Conservation (phyloP, 305 asterid species). For the Striga hermonthica region DNA sequence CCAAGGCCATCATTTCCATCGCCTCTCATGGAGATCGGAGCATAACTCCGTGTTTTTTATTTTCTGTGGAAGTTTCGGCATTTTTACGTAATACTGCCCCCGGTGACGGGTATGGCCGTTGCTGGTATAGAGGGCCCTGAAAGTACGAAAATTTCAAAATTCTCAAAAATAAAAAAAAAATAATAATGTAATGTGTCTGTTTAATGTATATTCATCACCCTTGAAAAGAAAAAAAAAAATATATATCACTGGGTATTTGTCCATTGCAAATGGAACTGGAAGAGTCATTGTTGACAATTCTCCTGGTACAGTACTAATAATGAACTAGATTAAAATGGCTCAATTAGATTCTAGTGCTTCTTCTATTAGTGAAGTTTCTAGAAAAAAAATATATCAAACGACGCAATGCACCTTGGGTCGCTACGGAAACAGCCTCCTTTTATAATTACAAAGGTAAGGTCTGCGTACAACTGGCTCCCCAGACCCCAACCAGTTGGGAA, state of each 20-base stretch:
- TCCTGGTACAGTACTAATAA: too few species aligned
- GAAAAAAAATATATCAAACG: too few species aligned
- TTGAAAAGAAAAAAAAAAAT: background rate
- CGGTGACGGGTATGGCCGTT: constrained; percentile 94
- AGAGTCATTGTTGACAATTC: too few species aligned
- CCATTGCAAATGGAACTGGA: too few species aligned
- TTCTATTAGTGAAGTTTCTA: too few species aligned
- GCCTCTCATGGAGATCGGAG: constrained; percentile 93
- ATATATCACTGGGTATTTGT: background rate
- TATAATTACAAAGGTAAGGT: too few species aligned
- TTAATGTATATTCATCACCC: background rate
- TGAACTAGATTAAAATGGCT: too few species aligned
- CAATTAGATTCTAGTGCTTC: too few species aligned
- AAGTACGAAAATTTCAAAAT: constrained; percentile 32
- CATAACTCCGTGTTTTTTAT: constrained; percentile 56
- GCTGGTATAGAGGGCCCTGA: constrained; percentile 98
- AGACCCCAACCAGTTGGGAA: too few species aligned
- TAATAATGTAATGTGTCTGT: background rate
- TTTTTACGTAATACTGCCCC: constrained; percentile 92
- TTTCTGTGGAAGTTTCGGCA: constrained; percentile 84
- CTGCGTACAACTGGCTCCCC: too few species aligned
- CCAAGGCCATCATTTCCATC: constrained; percentile 98
- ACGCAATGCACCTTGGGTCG: too few species aligned
- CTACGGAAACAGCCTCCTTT: too few species aligned
- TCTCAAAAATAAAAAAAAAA: background rate